Evolutionary conservation across 768 basidiomycete genomes (phyloP).

Genomic region (Termitomyces sp.): DNA sequence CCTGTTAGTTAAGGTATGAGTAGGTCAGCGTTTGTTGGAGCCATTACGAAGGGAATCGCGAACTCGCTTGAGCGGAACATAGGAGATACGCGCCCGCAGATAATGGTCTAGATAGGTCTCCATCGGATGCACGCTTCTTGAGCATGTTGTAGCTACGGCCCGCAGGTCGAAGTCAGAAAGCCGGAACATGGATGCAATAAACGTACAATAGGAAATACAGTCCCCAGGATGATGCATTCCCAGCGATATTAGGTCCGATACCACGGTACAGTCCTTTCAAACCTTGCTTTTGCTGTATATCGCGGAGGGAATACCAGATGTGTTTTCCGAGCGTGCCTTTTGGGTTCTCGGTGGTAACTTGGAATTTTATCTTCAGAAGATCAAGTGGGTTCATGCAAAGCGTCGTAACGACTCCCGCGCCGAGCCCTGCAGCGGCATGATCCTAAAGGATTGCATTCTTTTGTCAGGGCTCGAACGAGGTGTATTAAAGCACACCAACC

Average conservation of each 20-base stretch:
- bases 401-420: slow-evolving; percentile 88
- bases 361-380: slow-evolving; percentile 89
- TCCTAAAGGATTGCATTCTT: slow-evolving; percentile 45
- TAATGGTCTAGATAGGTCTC: slow-evolving; percentile 59
- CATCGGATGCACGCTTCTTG: slow-evolving; percentile 71
- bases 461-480: neutral
- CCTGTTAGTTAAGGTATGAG: slow-evolving; percentile 42
- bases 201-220: slow-evolving; percentile 96
- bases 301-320: slow-evolving; percentile 70
- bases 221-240: slow-evolving; percentile 96
- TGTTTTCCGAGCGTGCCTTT: slow-evolving; percentile 59
- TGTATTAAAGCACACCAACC: slow-evolving; percentile 21
- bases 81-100: slow-evolving; percentile 78
- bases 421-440: slow-evolving; percentile 91
- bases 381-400: slow-evolving; percentile 97
- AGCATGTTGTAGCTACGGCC: slow-evolving; percentile 81
- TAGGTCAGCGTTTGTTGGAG: slow-evolving; percentile 7
- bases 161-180: slow-evolving; percentile 1
- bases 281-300: slow-evolving; percentile 71
- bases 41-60: slow-evolving; percentile 33
- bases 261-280: slow-evolving; percentile 89
- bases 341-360: slow-evolving; percentile 70
- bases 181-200: neutral
- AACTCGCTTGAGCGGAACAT: slow-evolving; percentile 95
- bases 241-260: slow-evolving; percentile 83